Base-by-base conservation (phyloP, 2,329 filamentous ascomycete genomes). In the Karstenula rhodostoma region DNA sequence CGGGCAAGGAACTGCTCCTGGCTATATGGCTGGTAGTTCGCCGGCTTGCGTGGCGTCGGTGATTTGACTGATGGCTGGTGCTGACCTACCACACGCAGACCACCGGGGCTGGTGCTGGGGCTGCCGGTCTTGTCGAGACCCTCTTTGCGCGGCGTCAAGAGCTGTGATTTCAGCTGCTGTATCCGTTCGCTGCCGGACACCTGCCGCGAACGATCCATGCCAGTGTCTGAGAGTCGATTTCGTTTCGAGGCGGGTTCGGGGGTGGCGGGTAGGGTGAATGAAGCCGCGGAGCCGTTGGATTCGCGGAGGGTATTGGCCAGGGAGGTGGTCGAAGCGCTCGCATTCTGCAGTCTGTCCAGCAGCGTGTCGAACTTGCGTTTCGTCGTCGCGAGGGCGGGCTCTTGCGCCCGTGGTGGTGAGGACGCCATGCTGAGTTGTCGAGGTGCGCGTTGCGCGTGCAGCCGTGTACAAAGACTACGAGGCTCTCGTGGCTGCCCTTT, bases 21-120 rank as follows among this genome's bases (percentile, higher is more conserved):
- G 75, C 95, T 94, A 80, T 89, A 91, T 0, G 95, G 94, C 56
- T 91, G 91, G 80, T 95, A 98, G 70, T 90, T 92, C 1, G 91
- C 88, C 22, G 75, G 66, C 50, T 77, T 78, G 9, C 75, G 73
- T 8, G 74, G 72, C 5, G 71, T 71, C 0, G 67, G 56, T 2
- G 67, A 58, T n/a, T 59, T 63, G 23, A 63, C 57, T 25, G 64
- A 55, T 2, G 77, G 69, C 3, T 74, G 72, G 32, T 69, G 62
- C 15, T 60, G 51, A n/a, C 71, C 73, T 23, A 78, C 68, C 52
- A 65, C 73, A 64, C 66, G 77, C 66, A 68, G 73, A 22, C 73
- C 75, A 40, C 58, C 51, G 8, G 60, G 61, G 2, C 50, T 58
- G 10, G 58, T 58, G 1, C 47, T 58, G 35, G 58, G 58, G 2